Percentiles rank a stretch among this genome's conserved stretches.
phyloP scores from a whole-genome alignment of 768 basidiomycete species.

The Cubamyces sp. region DNA sequence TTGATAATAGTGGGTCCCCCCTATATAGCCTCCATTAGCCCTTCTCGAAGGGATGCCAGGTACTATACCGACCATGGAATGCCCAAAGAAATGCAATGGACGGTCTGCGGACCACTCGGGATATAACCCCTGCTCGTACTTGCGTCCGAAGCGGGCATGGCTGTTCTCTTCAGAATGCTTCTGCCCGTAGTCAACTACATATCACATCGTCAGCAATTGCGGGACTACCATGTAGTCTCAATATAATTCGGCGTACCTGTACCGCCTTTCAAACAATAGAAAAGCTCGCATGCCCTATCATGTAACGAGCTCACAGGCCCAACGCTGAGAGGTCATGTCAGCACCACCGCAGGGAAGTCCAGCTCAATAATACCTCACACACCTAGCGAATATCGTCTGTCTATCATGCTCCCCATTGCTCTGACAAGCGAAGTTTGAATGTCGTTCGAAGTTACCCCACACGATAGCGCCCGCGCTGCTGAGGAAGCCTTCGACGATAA shows the following conservation, averaged over 20 bases:
- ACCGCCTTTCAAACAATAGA: slow-evolving; percentile 50
- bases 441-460: slow-evolving; percentile 45
- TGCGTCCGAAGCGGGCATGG: slow-evolving; percentile 49
- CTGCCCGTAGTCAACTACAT: slow-evolving; percentile 51
- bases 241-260: slow-evolving; percentile 36
- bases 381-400: slow-evolving; percentile 38
- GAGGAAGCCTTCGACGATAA: slow-evolving; percentile 55
- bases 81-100: slow-evolving; percentile 54
- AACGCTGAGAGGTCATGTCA: slow-evolving; percentile 37
- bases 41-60: not conserved
- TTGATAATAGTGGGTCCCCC: slow-evolving; percentile 54
- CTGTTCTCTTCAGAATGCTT: slow-evolving; percentile 43
- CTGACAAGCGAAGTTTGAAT: slow-evolving; percentile 35
- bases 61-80: slow-evolving; percentile 45
- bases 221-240: not conserved
- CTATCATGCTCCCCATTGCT: slow-evolving; percentile 23
- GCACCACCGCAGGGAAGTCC: slow-evolving; percentile 2
- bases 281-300: slow-evolving; percentile 56
- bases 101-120: slow-evolving; percentile 47
- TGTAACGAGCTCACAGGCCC: slow-evolving; percentile 57
- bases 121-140: slow-evolving; percentile 44
- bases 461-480: slow-evolving; percentile 40
- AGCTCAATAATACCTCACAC: slow-evolving; percentile 1
- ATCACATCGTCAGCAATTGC: not conserved
- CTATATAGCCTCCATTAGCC: slow-evolving; percentile 28